Base-by-base conservation (phyloP, 352 stramenopile genomes). In the Salisapilia sapeloensis region DNA sequence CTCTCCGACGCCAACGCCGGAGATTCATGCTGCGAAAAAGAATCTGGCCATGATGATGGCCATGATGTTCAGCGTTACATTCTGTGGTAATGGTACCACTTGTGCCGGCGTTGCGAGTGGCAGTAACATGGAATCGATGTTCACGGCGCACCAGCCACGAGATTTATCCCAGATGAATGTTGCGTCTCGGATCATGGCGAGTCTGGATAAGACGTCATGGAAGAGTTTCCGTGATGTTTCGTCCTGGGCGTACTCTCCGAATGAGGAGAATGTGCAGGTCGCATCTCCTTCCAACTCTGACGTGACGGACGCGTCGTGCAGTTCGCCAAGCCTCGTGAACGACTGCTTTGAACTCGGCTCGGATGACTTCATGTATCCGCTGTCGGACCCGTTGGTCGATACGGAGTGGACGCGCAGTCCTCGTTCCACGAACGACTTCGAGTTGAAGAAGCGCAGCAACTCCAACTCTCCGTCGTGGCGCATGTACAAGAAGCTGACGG, bases 41-140 rank as follows among this genome's bases (percentile, higher is more conserved):
- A 90, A 90, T 46, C 33, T 90, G 12, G 75, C 74, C 13, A 90
- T 90, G 75, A 82, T 90, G 56, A 84, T 84, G 48, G 75, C 71
- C 6, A 74, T 90, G 48, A 84, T 90, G 58, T 85, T 90, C 30
- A 84, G 65, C 5, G 67, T 85, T 24, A 83, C 64, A 11, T 86
- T 85, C 40, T 86, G 80, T 33, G 75, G 75, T 20, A 76, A 85
- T 40, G 63, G 55, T 21, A 53, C 75, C 14, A 61, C 57, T n/a
- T 67, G 80, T 12, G 63, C 75, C 29, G 80, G 78, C 28, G 48
- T 84, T 16, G 71, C 70, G 25, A 80, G 44, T 25, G 74, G 70
- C 39, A 76, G 53, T 38, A 81, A 65, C 32, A 85, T 86, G 35
- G 70, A 59, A 44, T 86, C 71, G 25, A 85, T 80, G 47, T 90